Base-by-base conservation (phyloP, 331 rosid genomes). In the Spiraea crenata region DNA sequence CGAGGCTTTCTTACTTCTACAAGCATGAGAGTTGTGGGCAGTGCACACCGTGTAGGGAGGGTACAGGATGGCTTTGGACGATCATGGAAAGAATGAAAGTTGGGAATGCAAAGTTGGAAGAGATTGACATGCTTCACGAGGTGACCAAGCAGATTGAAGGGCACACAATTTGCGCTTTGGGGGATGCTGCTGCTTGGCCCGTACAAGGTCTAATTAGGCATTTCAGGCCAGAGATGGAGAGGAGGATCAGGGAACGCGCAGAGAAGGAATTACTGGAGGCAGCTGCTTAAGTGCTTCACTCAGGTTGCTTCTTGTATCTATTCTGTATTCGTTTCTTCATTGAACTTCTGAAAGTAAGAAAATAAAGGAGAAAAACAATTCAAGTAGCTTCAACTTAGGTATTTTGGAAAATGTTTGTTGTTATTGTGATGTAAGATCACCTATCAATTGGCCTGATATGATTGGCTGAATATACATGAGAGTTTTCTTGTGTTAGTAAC, bases 131-230 rank as follows among this genome's bases (percentile, higher is more conserved):
- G 99, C 96, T 95, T 74, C 98, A 95, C 76, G 99, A 95, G 89
- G 80, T 95, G 80, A 95, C 98, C 75, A 95, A 95, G 84, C 99
- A 95, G 85, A 95, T 95, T 55, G 99, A 91, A 82, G 98, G 99
- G 74, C 99, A 95, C 85, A 95, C 99, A 55, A 95, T 95, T 65
- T 89, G 98, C 67, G 99, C 99, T 51, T 80, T 95, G 81, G 99
- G 99, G 51, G 99, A 95, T 75, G 99, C 99, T 82, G 99, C 99
- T 65, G 99, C 99, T 56, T 95, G 99, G 99, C 99, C 99, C 11
- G 99, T 95, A 85, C 99, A 95, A 82, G 99, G 98, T 74, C 96
- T 95, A 74, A 95, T 95, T 56, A 82, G 91, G 88, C 96, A 95
- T 81, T 95, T 95, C 80, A 89, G 99, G 85, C 99, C 99, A 3